Evolutionary conservation across 1,284 basidiomycete genomes (phyloP), one percentile per base, ranked within the genome.

Genomic region (Tausonia pullulans): DNA sequence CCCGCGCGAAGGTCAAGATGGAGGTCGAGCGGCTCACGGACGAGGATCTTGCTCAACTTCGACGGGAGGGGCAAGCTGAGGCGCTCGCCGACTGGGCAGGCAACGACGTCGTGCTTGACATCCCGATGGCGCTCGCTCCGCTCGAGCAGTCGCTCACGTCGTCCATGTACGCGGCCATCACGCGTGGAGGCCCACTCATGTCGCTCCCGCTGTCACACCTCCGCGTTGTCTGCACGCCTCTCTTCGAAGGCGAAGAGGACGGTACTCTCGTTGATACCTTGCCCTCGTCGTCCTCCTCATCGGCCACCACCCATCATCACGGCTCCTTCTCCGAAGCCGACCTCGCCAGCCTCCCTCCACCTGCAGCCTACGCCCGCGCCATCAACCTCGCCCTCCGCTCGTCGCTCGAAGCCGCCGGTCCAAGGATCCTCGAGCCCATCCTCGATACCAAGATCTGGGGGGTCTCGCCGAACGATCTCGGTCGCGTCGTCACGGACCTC

Each of bases 371-470:
- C 60, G 54, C 60, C n/a, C 64, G 64, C n/a, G 65, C 65, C 3
- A 60, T 66, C 40, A 48, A 51, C 14, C 11, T 41, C 9, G 61
- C 65, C 7, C 49, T 66, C 9, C 55, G 51, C 40, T 56, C 60
- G 16, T 59, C 63, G 6, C 14, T 62, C 16, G 0, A 6, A 45
- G 41, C 56, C 14, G 48, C 67, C 66, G 69, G 66, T 6, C 68
- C 71, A 16, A 69, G 67, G 9, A 63, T 68, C 58, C 64, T 70
- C 43, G 72, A 74, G 60, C 65, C 71, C 6, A 62, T 69, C 40
- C 67, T 69, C 27, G 61, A 59, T 9, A 63, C 57, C 27, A 50
- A 54, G 16, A 66, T 66, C 51, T 60, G 55, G 54, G 65, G 65
- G 10, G 61, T 66, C 45, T 27, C 39, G 8, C 57, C 44, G 16